phyloP scores from a whole-genome alignment of 1,284 basidiomycete species.

The Termitomyces sp. region DNA sequence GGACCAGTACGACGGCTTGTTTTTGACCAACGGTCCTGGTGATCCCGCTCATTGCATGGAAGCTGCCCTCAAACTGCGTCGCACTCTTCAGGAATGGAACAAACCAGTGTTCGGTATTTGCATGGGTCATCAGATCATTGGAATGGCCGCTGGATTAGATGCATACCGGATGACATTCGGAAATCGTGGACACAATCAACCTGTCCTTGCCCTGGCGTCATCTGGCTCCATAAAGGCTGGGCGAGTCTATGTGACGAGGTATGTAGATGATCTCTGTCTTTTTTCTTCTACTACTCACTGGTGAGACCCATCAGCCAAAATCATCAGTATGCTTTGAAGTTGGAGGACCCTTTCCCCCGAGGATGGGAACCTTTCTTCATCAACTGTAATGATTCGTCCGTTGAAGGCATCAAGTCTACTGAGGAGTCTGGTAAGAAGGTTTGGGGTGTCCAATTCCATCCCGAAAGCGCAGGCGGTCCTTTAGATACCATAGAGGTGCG shows the following conservation, averaged over 20 bases:
- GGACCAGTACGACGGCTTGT: constrained; percentile 91
- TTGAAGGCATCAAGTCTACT: constrained; percentile 96
- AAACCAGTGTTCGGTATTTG: constrained; percentile 97
- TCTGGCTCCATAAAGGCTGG: constrained; percentile 92
- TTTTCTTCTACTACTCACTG: constrained; percentile 1
- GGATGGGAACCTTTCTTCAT: constrained; percentile 98
- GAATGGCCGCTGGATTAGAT: constrained; percentile 94
- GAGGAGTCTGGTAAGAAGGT: constrained; percentile 80
- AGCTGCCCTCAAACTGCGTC: constrained; percentile 76
- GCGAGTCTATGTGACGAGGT: constrained; percentile 95
- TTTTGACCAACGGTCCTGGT: constrained; percentile 95
- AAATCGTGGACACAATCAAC: constrained; percentile 99
- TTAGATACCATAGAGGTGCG: constrained; percentile 87
- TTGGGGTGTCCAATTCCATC: constrained; percentile 97
- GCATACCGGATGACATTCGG: constrained; percentile 98
- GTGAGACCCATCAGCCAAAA: constrained; percentile 61
- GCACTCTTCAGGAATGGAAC: constrained; percentile 83
- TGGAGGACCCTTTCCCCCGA: constrained; percentile 88
- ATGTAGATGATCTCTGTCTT: constrained; percentile 22
- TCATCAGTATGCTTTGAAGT: constrained; percentile 90
- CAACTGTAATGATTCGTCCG: constrained; percentile 95
- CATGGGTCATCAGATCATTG: constrained; percentile 98
- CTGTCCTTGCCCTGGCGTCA: constrained; percentile 88
- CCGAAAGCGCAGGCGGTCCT: constrained; percentile 89
- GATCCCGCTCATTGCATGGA: constrained; percentile 89